Conservation (phyloP, 106 monocot species). For the Phalaenopsis aphrodite region DNA sequence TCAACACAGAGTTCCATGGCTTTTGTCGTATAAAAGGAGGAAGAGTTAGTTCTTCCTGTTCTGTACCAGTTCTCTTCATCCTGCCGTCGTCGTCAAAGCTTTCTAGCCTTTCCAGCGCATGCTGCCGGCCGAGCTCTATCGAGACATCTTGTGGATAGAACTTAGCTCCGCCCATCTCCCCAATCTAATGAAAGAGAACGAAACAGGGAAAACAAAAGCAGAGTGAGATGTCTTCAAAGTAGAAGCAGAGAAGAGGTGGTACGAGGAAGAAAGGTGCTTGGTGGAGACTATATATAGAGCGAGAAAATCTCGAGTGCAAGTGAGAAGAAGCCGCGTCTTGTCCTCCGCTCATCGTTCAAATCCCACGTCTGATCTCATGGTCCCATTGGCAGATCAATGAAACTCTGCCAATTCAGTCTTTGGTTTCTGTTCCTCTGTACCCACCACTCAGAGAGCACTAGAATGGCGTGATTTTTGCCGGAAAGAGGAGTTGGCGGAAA, state of each 20-base stretch:
- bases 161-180: neutral
- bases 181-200: neutral
- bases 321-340: too few species aligned
- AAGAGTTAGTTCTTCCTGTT: neutral
- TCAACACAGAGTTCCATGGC: neutral
- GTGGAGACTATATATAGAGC: too few species aligned
- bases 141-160: neutral
- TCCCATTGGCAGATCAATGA: too few species aligned
- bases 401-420: neutral
- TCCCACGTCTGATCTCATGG: too few species aligned
- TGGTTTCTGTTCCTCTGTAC: neutral
- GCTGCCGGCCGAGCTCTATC: slow-evolving; percentile 6
- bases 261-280: too few species aligned
- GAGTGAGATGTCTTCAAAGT: too few species aligned
- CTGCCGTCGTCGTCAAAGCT: slow-evolving; percentile 58
- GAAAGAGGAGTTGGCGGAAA: neutral
- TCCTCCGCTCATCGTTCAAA: too few species aligned
- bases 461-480: neutral
- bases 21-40: neutral
- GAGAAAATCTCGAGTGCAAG: too few species aligned
- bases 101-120: slow-evolving; percentile 6
- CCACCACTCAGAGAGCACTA: neutral
- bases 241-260: too few species aligned
- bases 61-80: slow-evolving; percentile 38
- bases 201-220: too few species aligned